Base-by-base conservation (phyloP, 495 filamentous ascomycete species). In the Penicillium salamii region DNA sequence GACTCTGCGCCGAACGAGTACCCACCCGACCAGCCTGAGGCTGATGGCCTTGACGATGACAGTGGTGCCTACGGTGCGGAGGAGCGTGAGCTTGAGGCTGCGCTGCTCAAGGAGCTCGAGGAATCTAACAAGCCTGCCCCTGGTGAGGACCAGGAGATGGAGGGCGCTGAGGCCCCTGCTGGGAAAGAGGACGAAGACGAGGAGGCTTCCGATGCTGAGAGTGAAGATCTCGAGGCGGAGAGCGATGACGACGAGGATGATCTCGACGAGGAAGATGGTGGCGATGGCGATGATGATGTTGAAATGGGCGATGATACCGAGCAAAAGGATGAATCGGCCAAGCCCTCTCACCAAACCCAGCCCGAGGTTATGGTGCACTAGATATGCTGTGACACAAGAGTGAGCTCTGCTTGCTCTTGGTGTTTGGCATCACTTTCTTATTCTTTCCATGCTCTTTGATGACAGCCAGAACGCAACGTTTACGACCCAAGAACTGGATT, bases 11-110 rank as follows among this genome's bases (percentile, higher is more conserved):
- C 93, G 3, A 81, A 95, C 40, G 91, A 97, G 71, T 97, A 89
- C 69, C 93, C 93, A 7, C 93, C 93, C 43, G 93, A 97, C 63
- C 93, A 98, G 71, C 91, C 95, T 17, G 95, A 97, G 63, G 93
- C 90, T 40, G 93, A 98, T 62, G 74, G 80, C 38, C 79, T 83
- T 41, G 88, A 84, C 18, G 93, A 97, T 54, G 93, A 96, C 59
- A 89, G 78, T 36, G 76, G 83, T 14, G 80, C 86, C 47, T 98
- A 97, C 62, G 93, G 92, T 47, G 89, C 86, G 24, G 93, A 98
- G 29, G 65, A 85, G 53, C 23, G 80, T 59, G 52, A 81, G 67
- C 54, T 80, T 52, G 55, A 78, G 66, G 59, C 83, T 51, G 75
- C 71, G 50, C 74, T 71, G 29, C 69, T 77, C 32, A 78, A 76